Evolutionary conservation across 352 stramenopile genomes (phyloP), one percentile per base, ranked within the genome.

Genomic region (Phytophthora pisi): DNA sequence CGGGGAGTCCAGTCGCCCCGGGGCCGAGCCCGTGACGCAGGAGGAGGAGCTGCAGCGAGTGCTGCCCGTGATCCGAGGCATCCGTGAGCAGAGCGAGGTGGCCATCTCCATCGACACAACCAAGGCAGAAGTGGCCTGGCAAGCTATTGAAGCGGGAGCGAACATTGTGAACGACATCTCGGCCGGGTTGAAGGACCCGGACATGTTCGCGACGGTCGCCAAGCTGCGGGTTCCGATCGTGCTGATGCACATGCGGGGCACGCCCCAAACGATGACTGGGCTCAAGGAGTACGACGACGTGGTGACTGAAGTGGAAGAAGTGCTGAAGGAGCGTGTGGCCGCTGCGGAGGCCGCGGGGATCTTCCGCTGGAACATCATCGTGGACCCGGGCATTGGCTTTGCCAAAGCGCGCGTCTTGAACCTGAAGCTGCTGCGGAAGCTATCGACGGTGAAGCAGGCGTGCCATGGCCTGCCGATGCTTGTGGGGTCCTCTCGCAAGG

Each of bases 151-250:
- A 1, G 96, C 96, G 5, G 97, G 97, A 8, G 98, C 97, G 0
- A 95, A 98, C 66, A 86, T 99, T 34, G 89, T 99, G 2, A 99
- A 99, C 77, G 98, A 99, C 71, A 95, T 99, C 40, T 99, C 96
- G 2, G 97, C 89, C 0, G 97, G 97, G 3, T 75, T 84, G 24
- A 91, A 97, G 54, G 97, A 99, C 68, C 66, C 81, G 1, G 46
- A 81, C 3, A 99, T 99, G 97, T 72, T 99, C 0, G 43, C 61
- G 16, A 89, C 82, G 5, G 94, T 98, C 10, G 89, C 93, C 1
- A 75, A 93, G 15, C 61, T 95, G 3, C 68, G 82, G 34, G 95
- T 99, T 15, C 88, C 89, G 57, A 88, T 99, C 59, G 70, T 93
- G 20, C 67, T 98, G 2, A 99, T 99, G 97, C 97, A 99, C 75